Evolutionary conservation across 306 rosid genomes (phyloP), one percentile per base, ranked within the genome.

Genomic region (Cucurbita moschata): DNA sequence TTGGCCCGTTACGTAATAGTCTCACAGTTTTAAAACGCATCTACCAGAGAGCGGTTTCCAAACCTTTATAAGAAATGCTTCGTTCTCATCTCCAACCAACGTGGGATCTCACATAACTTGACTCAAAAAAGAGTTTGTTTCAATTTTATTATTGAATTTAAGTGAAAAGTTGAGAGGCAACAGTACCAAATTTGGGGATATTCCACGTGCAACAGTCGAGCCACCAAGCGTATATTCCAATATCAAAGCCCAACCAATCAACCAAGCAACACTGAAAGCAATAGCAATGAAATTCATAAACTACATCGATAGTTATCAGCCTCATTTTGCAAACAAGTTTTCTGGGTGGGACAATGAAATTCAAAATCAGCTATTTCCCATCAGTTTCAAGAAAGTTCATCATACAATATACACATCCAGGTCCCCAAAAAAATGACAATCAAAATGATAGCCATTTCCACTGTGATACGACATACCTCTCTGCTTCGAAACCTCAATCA

Each of bases 171-270:
- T 67, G 60, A 47, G 61, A 61, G 67, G 70, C 30, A 40, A 62
- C 12, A 55, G 3, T 77, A 94, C 99, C 96, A 94, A 56, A 87
- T 94, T 91, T 40, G 99, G 99, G 59, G 97, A 80, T 77, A 89
- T 79, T 74, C 99, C 97, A 47, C 99, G 96, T 49, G 99, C 97
- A 78, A 89, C 97, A 58, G 97, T 88, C 46, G 99, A 81, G 42
- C 95, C 85, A 43, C 97, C 92, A 47, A 94, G 85, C 46, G 97
- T 87, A 80, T 94, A 94, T 83, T 94, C 99, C 75, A 94, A 80
- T 66, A 94, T 73, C 85, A 94, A 76, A 49, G 92, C 83, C 99
- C 99, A 94, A 18, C 99, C 99, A 19, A 94, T 72, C 80, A 94
- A 79, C 99, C 99, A 94, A 86, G 97, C 99, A 74, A 86, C 91